Conservation (phyloP, 441 rosid species). For the Populus hybrid region DNA sequence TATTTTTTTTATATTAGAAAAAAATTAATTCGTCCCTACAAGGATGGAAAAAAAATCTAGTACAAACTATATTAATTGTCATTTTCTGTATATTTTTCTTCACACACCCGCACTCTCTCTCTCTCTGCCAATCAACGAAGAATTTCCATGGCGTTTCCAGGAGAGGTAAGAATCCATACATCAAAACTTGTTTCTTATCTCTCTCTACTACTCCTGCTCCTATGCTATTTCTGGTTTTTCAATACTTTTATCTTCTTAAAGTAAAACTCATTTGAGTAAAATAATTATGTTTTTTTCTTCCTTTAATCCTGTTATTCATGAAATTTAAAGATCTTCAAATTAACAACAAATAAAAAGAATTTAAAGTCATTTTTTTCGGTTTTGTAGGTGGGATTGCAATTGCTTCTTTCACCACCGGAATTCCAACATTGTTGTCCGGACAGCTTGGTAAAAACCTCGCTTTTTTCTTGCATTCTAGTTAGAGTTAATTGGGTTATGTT, state of each 20-base stretch:
- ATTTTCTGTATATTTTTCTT: too few species aligned
- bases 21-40: too few species aligned
- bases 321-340: too few species aligned
- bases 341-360: too few species aligned
- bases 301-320: background rate
- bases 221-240: too few species aligned
- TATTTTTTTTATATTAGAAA: too few species aligned
- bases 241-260: too few species aligned
- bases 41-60: too few species aligned
- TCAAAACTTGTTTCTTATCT: too few species aligned
- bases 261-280: too few species aligned
- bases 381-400: slow-evolving; percentile 45
- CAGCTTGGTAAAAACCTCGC: slow-evolving; percentile 42
- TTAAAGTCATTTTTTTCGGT: background rate
- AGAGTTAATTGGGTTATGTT: background rate
- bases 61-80: too few species aligned
- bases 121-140: background rate
- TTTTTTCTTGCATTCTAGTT: background rate
- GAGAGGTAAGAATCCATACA: slow-evolving; percentile 24
- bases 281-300: background rate
- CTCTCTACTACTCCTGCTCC: too few species aligned
- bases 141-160: slow-evolving; percentile 27
- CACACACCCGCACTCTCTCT: background rate
- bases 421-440: slow-evolving; percentile 52
- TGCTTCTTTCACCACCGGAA: slow-evolving; percentile 49